Evolutionary conservation across 805 yeast genomes (phyloP), one percentile per base, ranked within the genome.

Genomic region (Hanseniaspora taiwanica): DNA sequence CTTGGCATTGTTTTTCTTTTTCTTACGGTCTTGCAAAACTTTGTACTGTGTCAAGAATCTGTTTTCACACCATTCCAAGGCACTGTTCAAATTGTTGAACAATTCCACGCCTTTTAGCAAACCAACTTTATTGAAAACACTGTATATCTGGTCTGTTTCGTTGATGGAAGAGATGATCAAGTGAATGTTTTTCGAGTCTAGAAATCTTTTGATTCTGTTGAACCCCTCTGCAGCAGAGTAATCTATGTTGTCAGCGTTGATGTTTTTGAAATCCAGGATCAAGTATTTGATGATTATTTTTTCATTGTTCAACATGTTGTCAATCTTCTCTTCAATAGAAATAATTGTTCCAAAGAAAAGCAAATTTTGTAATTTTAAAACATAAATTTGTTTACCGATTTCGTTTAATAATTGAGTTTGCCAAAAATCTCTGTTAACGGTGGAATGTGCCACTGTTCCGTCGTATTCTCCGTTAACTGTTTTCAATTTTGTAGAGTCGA

Each of bases 221-320:
- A 91, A 83, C 0, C 96, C 95, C 58, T 91, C 97, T 8, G 96
- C 94, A 0, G 97, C 96, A 36, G 94, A 81, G 52, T 82, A 91
- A 59, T 91, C 98, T 47, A 91, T 75, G 36, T 74, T 74, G 35
- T 59, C 52, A 46, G 81, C 71, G 38, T 71, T 69, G 23, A 91
- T 94, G 29, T 79, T 76, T 48, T 78, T 78, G 70, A 91, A 78
- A 60, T 91, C 98, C 37, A 91, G 56, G 38, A 91, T 75, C 46
- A 91, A 63, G 55, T 78, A 91, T 52, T 81, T 76, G 50, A 91
- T 78, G 21, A 91, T 85, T 36, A 56, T 56, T 27, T 54, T 58
- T 34, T 54, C 64, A n/a, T 68, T 65, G 31, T 79, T 86, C 51
- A 84, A 72, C 46, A 78, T 60, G 5, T 63, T 63, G 43, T 91